Evolutionary conservation across 2,329 filamentous ascomycete genomes (phyloP), one percentile per base, ranked within the genome.

Genomic region (Aspergillus neotritici): DNA sequence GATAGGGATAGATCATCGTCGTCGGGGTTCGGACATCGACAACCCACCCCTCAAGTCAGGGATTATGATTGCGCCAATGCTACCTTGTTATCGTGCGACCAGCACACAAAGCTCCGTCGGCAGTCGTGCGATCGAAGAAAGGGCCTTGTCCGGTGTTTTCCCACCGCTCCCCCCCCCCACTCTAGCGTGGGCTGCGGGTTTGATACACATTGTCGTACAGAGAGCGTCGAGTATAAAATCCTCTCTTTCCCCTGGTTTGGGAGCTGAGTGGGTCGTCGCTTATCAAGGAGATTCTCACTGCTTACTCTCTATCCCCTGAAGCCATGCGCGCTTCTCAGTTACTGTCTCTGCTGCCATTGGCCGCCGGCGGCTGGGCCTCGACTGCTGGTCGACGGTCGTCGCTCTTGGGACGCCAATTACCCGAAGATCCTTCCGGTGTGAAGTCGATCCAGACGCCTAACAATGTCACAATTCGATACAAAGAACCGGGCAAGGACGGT

Each of bases 401-500:
- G 21, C 38, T 51, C 10, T 44, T 44, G 38, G 48, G 52, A 37
- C 55, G 64, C 21, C 63, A 69, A 44, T 44, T 69, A 11, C 67
- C 66, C 12, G 50, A 62, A 2, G 55, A 64, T 36, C 61, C 67
- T 13, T 63, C 61, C 2, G 63, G 61, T 8, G 61, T 70, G n/a
- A 62, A 65, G 44, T 58, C 59, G 3, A 61, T 69, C 36, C 60
- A 54, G 36, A 66, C 64, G 12, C 62, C 67, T 4, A 68, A 64
- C 43, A 71, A 71, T 43, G 64, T 77, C 48, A 72, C 71, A 16
- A 77, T 81, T 43, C 74, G 77, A 13, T 81, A 79, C 60, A 81
- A 81, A 58, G 66, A 79, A 56, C 76, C 71, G 3, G 76, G 76
- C 3, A 77, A 62, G 40, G 60, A 64, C 32, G 64, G 60, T 4